Evolutionary conservation across 2,329 filamentous ascomycete genomes (phyloP).

Genomic region (Fusarium pseudonygamai): DNA sequence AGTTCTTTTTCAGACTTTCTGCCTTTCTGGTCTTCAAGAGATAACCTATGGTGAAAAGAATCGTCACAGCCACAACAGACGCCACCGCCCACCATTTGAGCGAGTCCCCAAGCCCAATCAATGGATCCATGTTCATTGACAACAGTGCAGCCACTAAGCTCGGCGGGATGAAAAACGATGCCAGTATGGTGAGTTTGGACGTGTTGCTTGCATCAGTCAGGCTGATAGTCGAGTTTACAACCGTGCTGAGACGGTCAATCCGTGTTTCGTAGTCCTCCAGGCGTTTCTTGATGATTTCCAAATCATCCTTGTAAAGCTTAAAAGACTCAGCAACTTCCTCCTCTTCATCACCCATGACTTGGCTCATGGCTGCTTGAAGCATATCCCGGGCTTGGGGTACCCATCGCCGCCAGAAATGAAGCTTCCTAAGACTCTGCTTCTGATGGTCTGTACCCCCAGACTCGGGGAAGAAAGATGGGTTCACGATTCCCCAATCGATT

Average conservation of each 20-base stretch:
- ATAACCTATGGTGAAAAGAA: background rate
- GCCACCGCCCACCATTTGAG: background rate
- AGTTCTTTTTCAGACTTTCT: background rate
- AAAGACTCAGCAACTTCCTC: fast-evolving
- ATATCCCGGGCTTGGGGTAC: background rate
- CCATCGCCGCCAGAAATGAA: background rate
- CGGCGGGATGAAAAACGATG: background rate
- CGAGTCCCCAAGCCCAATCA: background rate
- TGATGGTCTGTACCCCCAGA: background rate
- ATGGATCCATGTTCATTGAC: background rate
- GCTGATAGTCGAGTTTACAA: background rate
- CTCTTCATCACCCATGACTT: fast-evolving
- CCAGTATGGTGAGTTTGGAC: background rate
- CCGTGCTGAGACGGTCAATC: background rate
- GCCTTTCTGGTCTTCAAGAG: background rate
- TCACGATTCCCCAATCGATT: background rate
- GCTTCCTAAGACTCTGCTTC: background rate
- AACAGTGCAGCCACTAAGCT: background rate
- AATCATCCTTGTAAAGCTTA: background rate
- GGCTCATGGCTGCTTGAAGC: background rate
- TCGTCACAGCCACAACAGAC: background rate
- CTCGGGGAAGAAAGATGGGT: background rate
- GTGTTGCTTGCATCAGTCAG: background rate
- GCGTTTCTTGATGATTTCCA: background rate
- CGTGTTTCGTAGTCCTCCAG: background rate